Evolutionary conservation across 805 yeast species (phyloP), one percentile per base, ranked within the genome.

Genomic region (Wickerhamomyces silvicola): DNA sequence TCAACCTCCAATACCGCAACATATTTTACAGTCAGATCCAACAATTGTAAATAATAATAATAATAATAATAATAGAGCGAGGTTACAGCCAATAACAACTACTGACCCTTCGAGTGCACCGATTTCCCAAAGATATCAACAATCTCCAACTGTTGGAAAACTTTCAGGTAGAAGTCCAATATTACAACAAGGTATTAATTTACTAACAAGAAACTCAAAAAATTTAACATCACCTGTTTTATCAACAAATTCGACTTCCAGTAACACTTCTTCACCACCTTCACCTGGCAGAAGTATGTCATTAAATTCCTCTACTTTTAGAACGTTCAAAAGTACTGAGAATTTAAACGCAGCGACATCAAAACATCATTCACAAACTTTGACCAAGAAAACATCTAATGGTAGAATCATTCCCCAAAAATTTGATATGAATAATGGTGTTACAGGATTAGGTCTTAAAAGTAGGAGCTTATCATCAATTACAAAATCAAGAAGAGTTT

Each of bases 371-470:
- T 41, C 57, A 6, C 45, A 47, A 18, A 46, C 39, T 10, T 32
- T 39, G 17, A 60, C 59, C 24, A 61, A 60, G 31, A 56, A 59
- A 24, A 60, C 70, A 2, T 45, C 60, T 16, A 62, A 65, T 31
- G 70, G 72, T 3, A 52, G 75, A 29, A 57, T 65, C 10, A 59
- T 61, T 27, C 70, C 75, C 4, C 75, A 68, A 41, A 69, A 64
- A 40, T 52, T 54, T 23, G 72, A 69, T 16, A 50, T 64, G 36
- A 46, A 30, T 29, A 41, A 39, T 31, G 43, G 42, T 20, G 23
- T 32, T 3, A 28, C 50, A 5, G 66, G 63, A 0, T 38, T 61
- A 11, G 70, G 72, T 1, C 46, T 65, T 22, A 70, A 68, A 42
- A 58, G 72, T 10, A 57, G 74, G 48, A 62, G 68, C 24, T 62